phyloP scores from a whole-genome alignment of 169 alveolate genomes.

The Plasmodium vivax region DNA sequence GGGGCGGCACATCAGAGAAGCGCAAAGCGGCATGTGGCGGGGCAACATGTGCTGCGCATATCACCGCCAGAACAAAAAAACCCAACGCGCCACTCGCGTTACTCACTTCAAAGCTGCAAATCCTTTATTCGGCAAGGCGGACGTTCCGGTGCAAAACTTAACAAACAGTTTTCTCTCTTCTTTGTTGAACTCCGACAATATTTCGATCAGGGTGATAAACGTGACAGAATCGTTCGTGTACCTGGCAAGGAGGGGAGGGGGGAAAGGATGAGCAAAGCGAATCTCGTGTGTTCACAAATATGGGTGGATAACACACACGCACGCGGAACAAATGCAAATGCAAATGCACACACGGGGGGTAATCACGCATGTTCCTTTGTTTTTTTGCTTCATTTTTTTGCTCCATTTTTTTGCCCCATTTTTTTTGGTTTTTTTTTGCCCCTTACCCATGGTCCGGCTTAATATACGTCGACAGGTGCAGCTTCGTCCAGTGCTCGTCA shows the following conservation, averaged over 20 bases:
- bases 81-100: background rate
- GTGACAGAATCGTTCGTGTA: slow-evolving; percentile 79
- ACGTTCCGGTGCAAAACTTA: slow-evolving; percentile 94
- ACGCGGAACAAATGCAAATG: background rate
- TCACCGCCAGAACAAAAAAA: background rate
- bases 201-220: slow-evolving; percentile 80
- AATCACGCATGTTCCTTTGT: background rate
- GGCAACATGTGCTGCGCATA: background rate
- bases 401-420: too few species aligned
- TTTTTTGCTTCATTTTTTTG: background rate
- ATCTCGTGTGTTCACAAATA: background rate
- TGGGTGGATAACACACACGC: background rate
- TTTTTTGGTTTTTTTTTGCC: slow-evolving; percentile 8
- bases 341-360: background rate
- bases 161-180: slow-evolving; percentile 86
- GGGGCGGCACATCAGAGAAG: background rate
- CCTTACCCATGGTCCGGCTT: slow-evolving; percentile 92
- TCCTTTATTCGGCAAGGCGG: slow-evolving; percentile 95
- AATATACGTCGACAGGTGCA: slow-evolving; percentile 85
- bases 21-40: background rate
- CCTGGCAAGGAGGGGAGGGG: slow-evolving; percentile 24
- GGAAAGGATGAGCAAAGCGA: background rate
- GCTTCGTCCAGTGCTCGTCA: slow-evolving; percentile 79
- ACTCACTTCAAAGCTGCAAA: slow-evolving; percentile 91
- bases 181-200: slow-evolving; percentile 82